These are phyloP conservation scores for Polychytrium aggregatum DNA, from an alignment of 192 early-diverging fungal genomes.

Conservation along the genomic window DNA sequence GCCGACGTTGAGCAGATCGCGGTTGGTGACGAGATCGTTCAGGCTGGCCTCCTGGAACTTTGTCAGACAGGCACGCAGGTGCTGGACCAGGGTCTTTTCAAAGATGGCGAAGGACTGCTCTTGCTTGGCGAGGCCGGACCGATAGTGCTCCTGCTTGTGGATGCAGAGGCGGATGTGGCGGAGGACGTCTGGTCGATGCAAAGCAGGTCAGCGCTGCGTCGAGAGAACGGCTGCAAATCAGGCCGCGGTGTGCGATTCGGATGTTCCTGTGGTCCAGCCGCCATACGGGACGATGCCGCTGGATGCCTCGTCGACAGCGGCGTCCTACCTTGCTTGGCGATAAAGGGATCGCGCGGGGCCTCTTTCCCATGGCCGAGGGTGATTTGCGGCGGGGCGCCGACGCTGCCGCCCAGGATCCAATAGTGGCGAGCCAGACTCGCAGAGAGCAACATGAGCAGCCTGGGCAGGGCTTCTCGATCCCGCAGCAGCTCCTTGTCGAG, in stretches of 20 bases:
- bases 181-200: slow-evolving; percentile 32
- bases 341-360: slow-evolving; percentile 38
- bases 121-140: slow-evolving; percentile 19
- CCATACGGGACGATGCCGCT: too few relatives aligned
- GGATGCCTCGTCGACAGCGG: too few relatives aligned
- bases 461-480: slow-evolving; percentile 23
- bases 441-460: slow-evolving; percentile 15
- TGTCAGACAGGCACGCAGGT: slow-evolving; percentile 22
- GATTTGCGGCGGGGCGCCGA: too few relatives aligned
- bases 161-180: slow-evolving; percentile 24
- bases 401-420: slow-evolving; percentile 8
- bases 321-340: too few relatives aligned
- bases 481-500: slow-evolving; percentile 24
- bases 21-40: slow-evolving; percentile 8
- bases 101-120: slow-evolving; percentile 30
- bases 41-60: slow-evolving; percentile 26
- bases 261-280: too few relatives aligned
- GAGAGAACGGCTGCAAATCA: too few relatives aligned
- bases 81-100: slow-evolving; percentile 31
- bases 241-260: too few relatives aligned
- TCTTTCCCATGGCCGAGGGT: too few relatives aligned
- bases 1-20: slow-evolving; percentile 11
- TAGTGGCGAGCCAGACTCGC: slow-evolving; percentile 13
- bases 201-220: too few relatives aligned
- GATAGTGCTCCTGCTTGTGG: slow-evolving; percentile 25